These are phyloP conservation scores for Xylariales sp. DNA, from an alignment of 2,329 filamentous ascomycete genomes.

Conservation along the genomic window DNA sequence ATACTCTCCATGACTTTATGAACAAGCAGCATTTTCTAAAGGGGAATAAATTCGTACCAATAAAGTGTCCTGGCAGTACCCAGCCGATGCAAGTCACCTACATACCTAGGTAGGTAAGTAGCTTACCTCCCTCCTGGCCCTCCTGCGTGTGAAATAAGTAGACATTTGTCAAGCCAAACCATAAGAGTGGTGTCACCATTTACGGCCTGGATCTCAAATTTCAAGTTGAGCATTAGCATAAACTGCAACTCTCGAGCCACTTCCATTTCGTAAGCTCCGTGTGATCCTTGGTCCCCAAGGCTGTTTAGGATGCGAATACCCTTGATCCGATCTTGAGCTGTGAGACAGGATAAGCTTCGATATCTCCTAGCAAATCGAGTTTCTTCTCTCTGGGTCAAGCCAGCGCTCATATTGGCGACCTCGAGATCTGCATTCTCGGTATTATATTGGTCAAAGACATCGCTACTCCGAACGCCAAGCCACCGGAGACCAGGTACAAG, in stretches of 20 bases:
- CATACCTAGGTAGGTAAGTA: too few species aligned
- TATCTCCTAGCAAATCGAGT: too few species aligned
- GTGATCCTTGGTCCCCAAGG: constrained; percentile 21
- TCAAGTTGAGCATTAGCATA: constrained; percentile 71
- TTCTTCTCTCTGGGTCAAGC: constrained; percentile 44
- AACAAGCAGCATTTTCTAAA: too few species aligned
- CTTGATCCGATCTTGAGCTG: constrained; percentile 57
- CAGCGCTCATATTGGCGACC: constrained; percentile 21
- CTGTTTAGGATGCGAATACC: constrained; percentile 50
- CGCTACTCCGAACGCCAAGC: constrained; percentile 54
- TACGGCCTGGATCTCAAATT: constrained; percentile 73
- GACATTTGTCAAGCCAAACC: too few species aligned
- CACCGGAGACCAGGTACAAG: constrained; percentile 51
- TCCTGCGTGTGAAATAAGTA: too few species aligned
- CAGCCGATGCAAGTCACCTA: too few species aligned
- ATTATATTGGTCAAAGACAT: constrained; percentile 36
- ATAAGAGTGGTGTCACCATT: constrained; percentile 50
- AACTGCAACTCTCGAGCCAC: constrained; percentile 58
- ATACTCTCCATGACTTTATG: too few species aligned
- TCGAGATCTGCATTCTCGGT: too few species aligned
- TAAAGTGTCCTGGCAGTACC: too few species aligned
- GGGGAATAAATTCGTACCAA: too few species aligned
- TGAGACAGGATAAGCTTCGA: too few species aligned
- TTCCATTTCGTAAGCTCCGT: constrained; percentile 27
- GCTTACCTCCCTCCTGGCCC: too few species aligned